Evolutionary conservation across 306 rosid species (phyloP).

Genomic region (Castanea sativa): DNA sequence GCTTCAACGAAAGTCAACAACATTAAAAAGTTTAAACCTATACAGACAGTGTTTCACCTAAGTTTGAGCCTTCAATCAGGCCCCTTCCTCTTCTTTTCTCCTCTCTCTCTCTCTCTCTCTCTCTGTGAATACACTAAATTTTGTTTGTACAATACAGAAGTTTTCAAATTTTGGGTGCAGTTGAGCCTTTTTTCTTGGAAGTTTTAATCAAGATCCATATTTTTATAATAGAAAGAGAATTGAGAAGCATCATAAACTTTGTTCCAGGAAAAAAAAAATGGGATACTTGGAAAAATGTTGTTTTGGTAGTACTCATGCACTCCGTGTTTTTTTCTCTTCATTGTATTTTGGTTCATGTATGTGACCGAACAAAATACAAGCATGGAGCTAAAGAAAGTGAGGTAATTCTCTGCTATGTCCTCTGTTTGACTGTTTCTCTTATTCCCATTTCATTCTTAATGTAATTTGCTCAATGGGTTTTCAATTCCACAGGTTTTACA

Average conservation of each 20-base stretch:
- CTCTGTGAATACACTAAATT: not conserved
- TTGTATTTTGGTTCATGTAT: slow-evolving; percentile 12
- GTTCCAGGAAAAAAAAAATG: slow-evolving; percentile 6
- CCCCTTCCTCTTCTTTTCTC: not conserved
- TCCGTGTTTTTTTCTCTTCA: not conserved
- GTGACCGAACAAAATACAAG: slow-evolving; percentile 3
- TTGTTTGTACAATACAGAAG: not conserved
- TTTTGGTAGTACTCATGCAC: not conserved
- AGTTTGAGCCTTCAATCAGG: slow-evolving; percentile 12
- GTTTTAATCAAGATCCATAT: slow-evolving; percentile 4
- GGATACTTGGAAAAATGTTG: not conserved
- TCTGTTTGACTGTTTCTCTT: not conserved
- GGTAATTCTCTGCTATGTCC: slow-evolving; percentile 16
- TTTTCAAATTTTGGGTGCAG: not conserved
- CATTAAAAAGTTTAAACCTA: slow-evolving; percentile 16
- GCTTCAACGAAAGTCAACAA: not conserved
- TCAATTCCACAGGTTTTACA: slow-evolving; percentile 46
- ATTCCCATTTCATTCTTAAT: not conserved
- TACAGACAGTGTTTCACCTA: slow-evolving; percentile 6
- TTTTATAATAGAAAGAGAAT: slow-evolving; percentile 2
- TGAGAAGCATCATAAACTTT: not conserved
- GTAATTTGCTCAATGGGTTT: slow-evolving; percentile 24
- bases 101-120: not conserved
- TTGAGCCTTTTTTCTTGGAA: not conserved
- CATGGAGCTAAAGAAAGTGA: slow-evolving; percentile 66